Evolutionary conservation across 108 stramenopile genomes (phyloP).

Genomic region (Chaetoceros tenuissimus): DNA sequence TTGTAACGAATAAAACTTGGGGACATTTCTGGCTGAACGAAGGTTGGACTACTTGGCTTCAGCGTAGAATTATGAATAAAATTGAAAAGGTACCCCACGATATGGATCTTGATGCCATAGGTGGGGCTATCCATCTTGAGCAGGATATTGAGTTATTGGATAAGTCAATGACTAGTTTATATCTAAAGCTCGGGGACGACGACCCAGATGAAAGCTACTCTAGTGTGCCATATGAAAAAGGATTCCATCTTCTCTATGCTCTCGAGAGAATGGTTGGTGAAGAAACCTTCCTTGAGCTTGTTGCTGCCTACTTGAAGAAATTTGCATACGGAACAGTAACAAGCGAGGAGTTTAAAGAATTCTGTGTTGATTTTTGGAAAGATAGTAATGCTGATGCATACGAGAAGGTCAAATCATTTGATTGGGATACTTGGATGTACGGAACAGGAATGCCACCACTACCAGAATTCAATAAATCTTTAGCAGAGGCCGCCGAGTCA

Average conservation of each 20-base stretch:
- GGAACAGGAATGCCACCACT: slow-evolving; percentile 78
- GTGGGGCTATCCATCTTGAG: slow-evolving; percentile 53
- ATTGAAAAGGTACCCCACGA: slow-evolving; percentile 42
- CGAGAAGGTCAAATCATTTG: slow-evolving; percentile 28
- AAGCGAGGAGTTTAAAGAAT: slow-evolving; percentile 65
- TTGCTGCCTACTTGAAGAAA: slow-evolving; percentile 74
- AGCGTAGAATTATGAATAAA: slow-evolving; percentile 92
- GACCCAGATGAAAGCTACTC: slow-evolving; percentile 98
- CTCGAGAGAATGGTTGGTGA: slow-evolving; percentile 82
- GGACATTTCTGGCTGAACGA: slow-evolving; percentile 97
- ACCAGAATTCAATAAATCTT: slow-evolving; percentile 64
- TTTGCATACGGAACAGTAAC: slow-evolving; percentile 74
- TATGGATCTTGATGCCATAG: slow-evolving; percentile 82
- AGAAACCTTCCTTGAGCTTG: slow-evolving; percentile 69
- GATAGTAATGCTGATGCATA: slow-evolving; percentile 11
- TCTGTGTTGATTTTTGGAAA: slow-evolving; percentile 60
- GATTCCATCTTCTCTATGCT: slow-evolving; percentile 74
- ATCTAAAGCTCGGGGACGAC: slow-evolving; percentile 69
- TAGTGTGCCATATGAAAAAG: slow-evolving; percentile 81
- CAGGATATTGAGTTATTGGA: slow-evolving; percentile 58
- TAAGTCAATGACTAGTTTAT: slow-evolving; percentile 53
- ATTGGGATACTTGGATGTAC: slow-evolving; percentile 85
- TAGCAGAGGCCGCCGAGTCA: slow-evolving; percentile 52
- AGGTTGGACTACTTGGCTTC: slow-evolving; percentile 96
- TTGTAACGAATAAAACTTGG: slow-evolving; percentile 93